Base-by-base conservation (phyloP, 2,329 filamentous ascomycete species). In the Amauroascus verrucosus region DNA sequence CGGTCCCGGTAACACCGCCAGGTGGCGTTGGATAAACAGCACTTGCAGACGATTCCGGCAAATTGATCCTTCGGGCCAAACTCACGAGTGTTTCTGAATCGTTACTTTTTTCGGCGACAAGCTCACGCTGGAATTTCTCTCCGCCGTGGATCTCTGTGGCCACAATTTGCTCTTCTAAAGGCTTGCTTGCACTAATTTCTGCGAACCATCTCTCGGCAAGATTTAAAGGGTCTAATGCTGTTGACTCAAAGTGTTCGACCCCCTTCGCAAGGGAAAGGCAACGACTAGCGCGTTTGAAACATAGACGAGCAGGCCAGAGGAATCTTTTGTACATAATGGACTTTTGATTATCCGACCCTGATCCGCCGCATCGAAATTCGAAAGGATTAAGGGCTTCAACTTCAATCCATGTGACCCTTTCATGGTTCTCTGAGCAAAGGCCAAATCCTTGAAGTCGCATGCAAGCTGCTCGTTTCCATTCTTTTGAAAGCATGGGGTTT, bases 21-120 rank as follows among this genome's bases (percentile, higher is more conserved):
- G 76, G 75, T 5, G 76, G 76, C 6, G 76, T 79, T 11, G 75
- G 76, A 63, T 79, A 78, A 28, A 79, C 73, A 49, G 74, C 65
- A 54, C 66, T 70, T 44, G 67, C 63, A 26, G 70, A 67, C 14
- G 75, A 62, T 47, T 74, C 72, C 16, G 67, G 65, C 47, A 68
- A 69, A 52, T 68, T 62, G 4, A 69, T 61, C 41, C 65, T 62
- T 51, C 67, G 64, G 37, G 70, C 69, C 37, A 72, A 61, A 49
- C 70, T 72, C 49, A 70, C 67, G 24, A 68, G 57, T 6, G 59
- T 60, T 30, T 68, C 68, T 11, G 60, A 51, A 32, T 60, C 46
- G 33, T 65, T 67, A 13, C 49, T n/a, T 7, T 60, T 56, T 5
- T 64, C 60, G 4, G 63, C 54, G 40, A 60, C 58, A n/a, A 60